phyloP scores from a whole-genome alignment of 257 asterid species.

The Primulina eburnea region DNA sequence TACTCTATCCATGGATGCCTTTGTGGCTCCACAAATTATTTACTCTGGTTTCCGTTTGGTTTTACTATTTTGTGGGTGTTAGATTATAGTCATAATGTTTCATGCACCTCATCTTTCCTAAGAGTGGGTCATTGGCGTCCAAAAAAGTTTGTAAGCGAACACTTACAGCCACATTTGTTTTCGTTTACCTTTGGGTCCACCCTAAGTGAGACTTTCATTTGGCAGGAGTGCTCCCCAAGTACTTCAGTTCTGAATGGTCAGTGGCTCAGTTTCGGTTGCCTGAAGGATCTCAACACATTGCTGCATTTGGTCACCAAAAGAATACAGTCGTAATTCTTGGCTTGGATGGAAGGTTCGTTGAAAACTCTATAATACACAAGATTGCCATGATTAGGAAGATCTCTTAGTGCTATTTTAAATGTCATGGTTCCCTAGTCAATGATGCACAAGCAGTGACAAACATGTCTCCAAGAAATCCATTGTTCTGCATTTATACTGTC shows the following conservation, averaged over 20 bases:
- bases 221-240: constrained; percentile 84
- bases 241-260: constrained; percentile 98
- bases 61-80: constrained; percentile 7
- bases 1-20: background rate
- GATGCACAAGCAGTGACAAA: background rate
- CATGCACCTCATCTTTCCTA: background rate
- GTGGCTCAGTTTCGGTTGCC: constrained; percentile 88
- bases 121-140: constrained; percentile 4
- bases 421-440: background rate
- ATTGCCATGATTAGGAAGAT: too few species aligned
- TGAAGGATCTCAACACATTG: constrained; percentile 75
- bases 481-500: background rate
- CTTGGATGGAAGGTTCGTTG: constrained; percentile 84
- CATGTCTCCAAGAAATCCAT: background rate
- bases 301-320: constrained; percentile 88
- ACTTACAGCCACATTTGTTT: background rate
- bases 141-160: background rate
- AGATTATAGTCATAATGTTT: constrained; percentile 2
- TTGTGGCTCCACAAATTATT: background rate
- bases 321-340: constrained; percentile 83
- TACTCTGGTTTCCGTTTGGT: constrained; percentile 9
- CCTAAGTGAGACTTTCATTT: constrained; percentile 13
- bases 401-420: background rate
- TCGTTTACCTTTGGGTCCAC: constrained; percentile 8
- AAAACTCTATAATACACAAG: background rate